phyloP scores from a whole-genome alignment of 1,284 basidiomycete species.

The Cryptococcus hybrid region DNA sequence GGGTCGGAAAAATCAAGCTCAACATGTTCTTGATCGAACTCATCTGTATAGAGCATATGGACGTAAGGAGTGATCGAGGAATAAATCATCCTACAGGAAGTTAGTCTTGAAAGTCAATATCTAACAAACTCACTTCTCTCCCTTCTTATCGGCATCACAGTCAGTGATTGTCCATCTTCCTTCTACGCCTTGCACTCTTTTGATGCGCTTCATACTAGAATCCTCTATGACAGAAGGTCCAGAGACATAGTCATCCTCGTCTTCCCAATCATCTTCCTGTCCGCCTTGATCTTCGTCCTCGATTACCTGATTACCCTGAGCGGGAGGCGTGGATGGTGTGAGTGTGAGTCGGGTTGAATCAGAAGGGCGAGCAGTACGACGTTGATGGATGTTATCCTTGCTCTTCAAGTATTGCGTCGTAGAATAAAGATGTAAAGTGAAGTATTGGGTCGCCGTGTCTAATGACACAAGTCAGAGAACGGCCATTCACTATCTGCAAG shows the following conservation, averaged over 20 bases:
- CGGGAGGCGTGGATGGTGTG: not conserved
- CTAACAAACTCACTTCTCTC: constrained; percentile 63
- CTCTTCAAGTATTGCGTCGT: constrained; percentile 48
- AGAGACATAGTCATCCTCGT: constrained; percentile 5
- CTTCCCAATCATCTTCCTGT: constrained; percentile 9
- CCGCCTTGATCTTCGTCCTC: constrained; percentile 1
- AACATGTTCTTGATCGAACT: constrained; percentile 66
- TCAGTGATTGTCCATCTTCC: constrained; percentile 93
- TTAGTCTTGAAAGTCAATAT: constrained; percentile 10
- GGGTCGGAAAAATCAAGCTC: constrained; percentile 68
- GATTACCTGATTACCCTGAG: not conserved
- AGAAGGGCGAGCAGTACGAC: not conserved
- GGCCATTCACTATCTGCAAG: not conserved
- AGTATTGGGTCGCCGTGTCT: constrained; percentile 62
- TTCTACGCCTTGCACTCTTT: constrained; percentile 70
- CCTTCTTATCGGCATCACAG: constrained; percentile 87
- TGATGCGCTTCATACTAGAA: constrained; percentile 71
- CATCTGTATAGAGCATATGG: constrained; percentile 80
- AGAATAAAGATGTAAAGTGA: constrained; percentile 83
- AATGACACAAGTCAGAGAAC: constrained; percentile 11
- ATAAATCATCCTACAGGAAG: constrained; percentile 74
- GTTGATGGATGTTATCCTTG: not conserved
- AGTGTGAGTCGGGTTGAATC: not conserved
- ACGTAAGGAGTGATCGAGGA: constrained; percentile 77
- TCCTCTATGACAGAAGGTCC: constrained; percentile 25